A percentile compares a stretch with the other conserved stretches of the same genome.
Conservation (phyloP, 805 yeast species). For the Helenozyma baotianmanensis region DNA sequence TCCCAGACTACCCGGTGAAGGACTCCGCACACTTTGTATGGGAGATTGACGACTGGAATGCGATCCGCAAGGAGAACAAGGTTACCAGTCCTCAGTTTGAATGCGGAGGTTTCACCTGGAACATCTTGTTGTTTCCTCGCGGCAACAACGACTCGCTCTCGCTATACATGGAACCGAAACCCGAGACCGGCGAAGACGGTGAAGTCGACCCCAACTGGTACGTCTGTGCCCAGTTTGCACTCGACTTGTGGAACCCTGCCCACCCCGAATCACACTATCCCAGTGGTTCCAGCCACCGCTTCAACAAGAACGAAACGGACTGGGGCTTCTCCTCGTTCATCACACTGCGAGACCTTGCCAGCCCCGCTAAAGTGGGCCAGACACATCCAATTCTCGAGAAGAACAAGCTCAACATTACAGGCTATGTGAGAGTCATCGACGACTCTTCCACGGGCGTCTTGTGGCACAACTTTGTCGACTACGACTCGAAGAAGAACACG, state of each 20-base stretch:
- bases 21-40: conserved; percentile 40
- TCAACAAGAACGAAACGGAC: conserved; percentile 70
- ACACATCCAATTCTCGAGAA: conserved; percentile 42
- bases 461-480: conserved; percentile 83
- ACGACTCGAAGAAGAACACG: conserved; percentile 81
- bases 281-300: conserved; percentile 74
- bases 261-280: conserved; percentile 57
- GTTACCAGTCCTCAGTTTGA: conserved; percentile 46
- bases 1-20: conserved; percentile 36
- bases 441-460: conserved; percentile 89
- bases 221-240: conserved; percentile 86
- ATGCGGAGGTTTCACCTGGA: conserved; percentile 65
- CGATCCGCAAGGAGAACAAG: conserved; percentile 34
- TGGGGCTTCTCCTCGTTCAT: conserved; percentile 92
- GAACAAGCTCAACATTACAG: conserved; percentile 65
- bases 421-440: conserved; percentile 67
- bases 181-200: conserved; percentile 25
- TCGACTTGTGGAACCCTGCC: conserved; percentile 78
- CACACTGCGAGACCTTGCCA: conserved; percentile 39
- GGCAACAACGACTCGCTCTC: conserved; percentile 65
- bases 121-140: conserved; percentile 69
- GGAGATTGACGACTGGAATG: conserved; percentile 47
- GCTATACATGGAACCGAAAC: conserved; percentile 75
- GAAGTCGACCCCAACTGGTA: conserved; percentile 55
- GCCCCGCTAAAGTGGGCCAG: conserved; percentile 17